phyloP scores from a whole-genome alignment of 345 rosid genomes.

The Aquilaria yunnanensis region DNA sequence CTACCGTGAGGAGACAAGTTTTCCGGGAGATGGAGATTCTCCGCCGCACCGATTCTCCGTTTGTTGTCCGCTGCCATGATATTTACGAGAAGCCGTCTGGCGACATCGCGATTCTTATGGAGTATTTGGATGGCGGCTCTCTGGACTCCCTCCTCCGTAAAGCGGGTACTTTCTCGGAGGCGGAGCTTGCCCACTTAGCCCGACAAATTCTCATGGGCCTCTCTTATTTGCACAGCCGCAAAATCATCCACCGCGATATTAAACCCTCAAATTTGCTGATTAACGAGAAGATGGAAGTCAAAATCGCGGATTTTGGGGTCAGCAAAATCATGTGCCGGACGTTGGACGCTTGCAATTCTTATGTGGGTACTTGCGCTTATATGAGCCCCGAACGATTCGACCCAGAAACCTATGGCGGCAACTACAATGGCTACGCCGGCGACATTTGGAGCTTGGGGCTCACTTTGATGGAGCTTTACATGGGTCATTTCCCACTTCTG shows the following conservation, averaged over 20 bases:
- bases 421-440: constrained; percentile 63
- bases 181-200: constrained; percentile 40
- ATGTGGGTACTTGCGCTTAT: constrained; percentile 89
- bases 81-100: constrained; percentile 59
- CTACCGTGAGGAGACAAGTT: constrained; percentile 50
- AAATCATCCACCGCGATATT: constrained; percentile 76
- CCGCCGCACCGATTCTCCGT: constrained; percentile 67
- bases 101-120: constrained; percentile 66
- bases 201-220: constrained; percentile 61
- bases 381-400: constrained; percentile 94
- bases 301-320: constrained; percentile 86
- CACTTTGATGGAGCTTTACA: constrained; percentile 63
- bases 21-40: constrained; percentile 76
- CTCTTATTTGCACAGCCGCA: constrained; percentile 51
- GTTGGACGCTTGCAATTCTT: constrained; percentile 72
- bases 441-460: constrained; percentile 91
- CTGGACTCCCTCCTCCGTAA: constrained; percentile 41
- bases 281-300: constrained; percentile 49
- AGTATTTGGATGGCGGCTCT: constrained; percentile 75
- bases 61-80: constrained; percentile 53
- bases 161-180: constrained; percentile 48
- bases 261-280: constrained; percentile 78
- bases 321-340: constrained; percentile 66
- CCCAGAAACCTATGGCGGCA: constrained; percentile 53
- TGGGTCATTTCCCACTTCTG: constrained; percentile 71